Evolutionary conservation across 164 flowering plant species (phyloP), one percentile per base, ranked within the genome.

Genomic region (Umbilicus rupestris): DNA sequence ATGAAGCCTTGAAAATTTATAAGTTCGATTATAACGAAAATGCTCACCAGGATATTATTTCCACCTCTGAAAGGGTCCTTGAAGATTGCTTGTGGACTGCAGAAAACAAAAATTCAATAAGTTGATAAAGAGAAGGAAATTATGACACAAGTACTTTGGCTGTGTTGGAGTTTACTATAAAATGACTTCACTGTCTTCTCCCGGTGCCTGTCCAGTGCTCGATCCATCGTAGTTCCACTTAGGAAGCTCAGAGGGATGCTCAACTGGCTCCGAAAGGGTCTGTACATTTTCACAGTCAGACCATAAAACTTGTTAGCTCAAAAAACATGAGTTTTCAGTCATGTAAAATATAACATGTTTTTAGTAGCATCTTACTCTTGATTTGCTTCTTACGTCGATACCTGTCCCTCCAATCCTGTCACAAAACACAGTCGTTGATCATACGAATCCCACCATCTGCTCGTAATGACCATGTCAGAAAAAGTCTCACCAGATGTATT

Each of bases 181-280:
- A 70, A 92, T 94, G 14, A 94, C 99, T 89, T 92, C 99, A 84
- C 99, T 94, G 62, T 94, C 97, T 72, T 92, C 97, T 66, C 99
- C 99, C 1, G 99, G 99, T n/a, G 99, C 99, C 79, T 94, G 97
- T 37, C 99, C 97, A 22, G 99, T 92, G 72, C 99, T 94, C 9
- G 99, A 92, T 65, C 99, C 99, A 78, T 94, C 99, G 64, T 85
- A 91, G 72, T 94, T 94, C 99, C 99, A 94, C 74, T 84, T 94
- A 63, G 99, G 99, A 64, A 94, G 97, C 84, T 92, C 96, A 44
- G 90, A 89, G 11, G 92, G 89, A 73, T 88, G 85, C 50, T 85
- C 77, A 64, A 94, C 90, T 66, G 97, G 96, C 83, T 82, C 82
- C 44, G 96, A 70, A 63, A 94, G 78, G 7, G 99, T 94, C 99